phyloP scores from a whole-genome alignment of 208 protist species.

The Wallacemonas rigidus region DNA sequence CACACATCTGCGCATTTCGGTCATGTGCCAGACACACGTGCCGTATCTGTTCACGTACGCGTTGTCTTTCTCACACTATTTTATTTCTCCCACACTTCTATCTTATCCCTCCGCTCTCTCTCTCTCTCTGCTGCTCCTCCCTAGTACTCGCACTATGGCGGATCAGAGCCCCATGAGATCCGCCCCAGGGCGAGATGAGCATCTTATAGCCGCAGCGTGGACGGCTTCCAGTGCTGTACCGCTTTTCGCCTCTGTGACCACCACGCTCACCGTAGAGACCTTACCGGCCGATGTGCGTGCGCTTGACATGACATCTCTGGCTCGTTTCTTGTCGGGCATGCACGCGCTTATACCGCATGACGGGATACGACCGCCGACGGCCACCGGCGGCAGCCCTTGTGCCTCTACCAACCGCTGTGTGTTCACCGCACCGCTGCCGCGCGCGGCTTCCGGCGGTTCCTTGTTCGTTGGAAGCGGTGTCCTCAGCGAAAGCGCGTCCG shows the following conservation, averaged over 20 bases:
- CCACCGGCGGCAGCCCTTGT: too few relatives aligned
- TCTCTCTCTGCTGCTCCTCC: slow-evolving; percentile 11
- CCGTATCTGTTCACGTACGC: background rate
- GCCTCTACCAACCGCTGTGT: background rate
- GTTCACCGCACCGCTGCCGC: background rate
- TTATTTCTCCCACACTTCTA: background rate
- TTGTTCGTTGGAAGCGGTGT: background rate
- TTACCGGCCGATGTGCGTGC: background rate
- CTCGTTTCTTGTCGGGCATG: slow-evolving; percentile 1
- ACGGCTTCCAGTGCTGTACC: background rate
- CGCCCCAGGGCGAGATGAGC: background rate
- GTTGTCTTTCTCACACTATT: background rate
- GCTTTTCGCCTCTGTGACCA: background rate
- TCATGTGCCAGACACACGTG: background rate
- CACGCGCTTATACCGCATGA: background rate
- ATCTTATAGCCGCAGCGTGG: background rate
- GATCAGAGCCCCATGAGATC: background rate
- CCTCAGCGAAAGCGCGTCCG: background rate
- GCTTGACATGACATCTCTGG: slow-evolving; percentile 4
- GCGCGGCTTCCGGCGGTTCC: background rate
- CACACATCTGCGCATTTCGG: too few relatives aligned
- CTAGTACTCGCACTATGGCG: background rate
- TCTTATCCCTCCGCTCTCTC: background rate
- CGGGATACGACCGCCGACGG: background rate
- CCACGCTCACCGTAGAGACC: background rate